A percentile compares a stretch with the other conserved stretches of the same genome.
phyloP scores from a whole-genome alignment of 495 filamentous ascomycete species.

The Cercophora newfieldiana region DNA sequence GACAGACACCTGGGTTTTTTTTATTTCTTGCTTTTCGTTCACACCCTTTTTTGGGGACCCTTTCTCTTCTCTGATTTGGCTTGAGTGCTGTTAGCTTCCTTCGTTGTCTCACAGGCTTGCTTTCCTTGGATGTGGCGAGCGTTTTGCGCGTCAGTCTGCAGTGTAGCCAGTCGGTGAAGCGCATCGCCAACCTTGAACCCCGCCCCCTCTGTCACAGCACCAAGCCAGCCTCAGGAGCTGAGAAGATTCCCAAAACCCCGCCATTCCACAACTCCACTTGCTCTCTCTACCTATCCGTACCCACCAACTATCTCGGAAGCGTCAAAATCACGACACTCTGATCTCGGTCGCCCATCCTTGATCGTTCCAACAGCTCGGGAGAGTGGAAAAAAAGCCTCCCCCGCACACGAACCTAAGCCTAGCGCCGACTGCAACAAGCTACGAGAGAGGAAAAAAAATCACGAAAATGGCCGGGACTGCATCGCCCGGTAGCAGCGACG shows the following conservation, averaged over 20 bases:
- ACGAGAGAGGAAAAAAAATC: background rate
- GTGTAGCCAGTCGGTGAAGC: background rate
- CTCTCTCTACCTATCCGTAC: background rate
- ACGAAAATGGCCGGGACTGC: conserved; percentile 48
- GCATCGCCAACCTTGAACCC: background rate
- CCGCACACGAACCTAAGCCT: background rate
- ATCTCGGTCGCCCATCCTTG: background rate
- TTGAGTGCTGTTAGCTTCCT: background rate
- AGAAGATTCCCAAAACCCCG: background rate
- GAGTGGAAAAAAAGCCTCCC: background rate
- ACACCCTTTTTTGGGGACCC: background rate
- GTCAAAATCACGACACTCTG: background rate
- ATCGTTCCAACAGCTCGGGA: background rate
- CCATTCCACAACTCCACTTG: background rate
- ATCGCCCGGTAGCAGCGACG: conserved; percentile 64
- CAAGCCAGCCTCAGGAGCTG: background rate
- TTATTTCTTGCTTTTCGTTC: background rate
- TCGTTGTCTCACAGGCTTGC: background rate
- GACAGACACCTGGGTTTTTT: background rate
- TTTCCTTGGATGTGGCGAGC: background rate
- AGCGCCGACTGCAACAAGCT: background rate
- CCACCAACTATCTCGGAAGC: background rate
- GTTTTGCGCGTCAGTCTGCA: background rate
- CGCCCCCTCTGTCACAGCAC: background rate
- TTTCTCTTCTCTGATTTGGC: background rate